These are phyloP conservation scores for Cadophora luteo-olivacea DNA, from an alignment of 2,329 filamentous ascomycete genomes.

Conservation along the genomic window DNA sequence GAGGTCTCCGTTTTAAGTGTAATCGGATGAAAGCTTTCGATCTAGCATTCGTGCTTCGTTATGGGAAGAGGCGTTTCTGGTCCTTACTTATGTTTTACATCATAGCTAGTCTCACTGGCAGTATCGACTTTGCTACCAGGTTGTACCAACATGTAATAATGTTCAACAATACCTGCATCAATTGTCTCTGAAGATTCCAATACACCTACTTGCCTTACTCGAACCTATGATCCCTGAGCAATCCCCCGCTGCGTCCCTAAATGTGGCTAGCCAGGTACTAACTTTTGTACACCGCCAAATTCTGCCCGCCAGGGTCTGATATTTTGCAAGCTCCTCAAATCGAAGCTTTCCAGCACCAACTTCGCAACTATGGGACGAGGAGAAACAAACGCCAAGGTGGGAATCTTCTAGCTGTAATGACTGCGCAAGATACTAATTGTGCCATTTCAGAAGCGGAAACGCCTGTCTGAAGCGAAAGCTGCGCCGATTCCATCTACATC, in stretches of 20 bases:
- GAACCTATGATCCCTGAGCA: neutral
- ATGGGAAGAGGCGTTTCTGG: neutral
- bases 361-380: conserved; percentile 19
- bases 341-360: neutral
- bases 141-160: neutral
- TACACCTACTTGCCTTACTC: neutral
- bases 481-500: conserved; percentile 33
- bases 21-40: neutral
- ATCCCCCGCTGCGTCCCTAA: neutral
- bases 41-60: neutral
- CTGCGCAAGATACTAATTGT: neutral
- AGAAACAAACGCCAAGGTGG: conserved; percentile 24
- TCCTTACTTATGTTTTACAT: neutral
- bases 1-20: neutral
- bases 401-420: neutral
- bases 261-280: conserved; percentile 1
- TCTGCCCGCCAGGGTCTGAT: conserved; percentile 3
- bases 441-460: conserved; percentile 43
- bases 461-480: conserved; percentile 40
- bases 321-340: conserved; percentile 8
- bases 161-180: neutral
- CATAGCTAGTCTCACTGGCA: neutral
- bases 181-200: neutral
- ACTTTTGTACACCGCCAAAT: conserved; percentile 15
- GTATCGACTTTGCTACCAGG: neutral